phyloP scores from a whole-genome alignment of 306 rosid genomes.

The Trichosanthes cucumerina region DNA sequence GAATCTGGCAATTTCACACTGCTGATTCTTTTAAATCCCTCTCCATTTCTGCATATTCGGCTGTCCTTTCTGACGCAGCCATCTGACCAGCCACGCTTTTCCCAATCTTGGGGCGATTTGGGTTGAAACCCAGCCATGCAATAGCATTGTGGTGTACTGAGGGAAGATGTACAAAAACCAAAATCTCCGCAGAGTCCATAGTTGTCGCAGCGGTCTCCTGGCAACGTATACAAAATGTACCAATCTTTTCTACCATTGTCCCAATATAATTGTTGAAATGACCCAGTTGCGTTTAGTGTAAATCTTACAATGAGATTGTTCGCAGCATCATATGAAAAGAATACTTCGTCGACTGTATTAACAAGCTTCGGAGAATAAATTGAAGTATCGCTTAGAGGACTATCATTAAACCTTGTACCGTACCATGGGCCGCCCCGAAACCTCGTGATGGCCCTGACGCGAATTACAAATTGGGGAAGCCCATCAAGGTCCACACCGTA shows the following conservation, averaged over 20 bases:
- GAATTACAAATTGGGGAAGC: slow-evolving; percentile 37
- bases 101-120: background rate
- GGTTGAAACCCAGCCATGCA: slow-evolving; percentile 13
- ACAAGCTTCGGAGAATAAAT: slow-evolving; percentile 28
- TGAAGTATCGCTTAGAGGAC: slow-evolving; percentile 16
- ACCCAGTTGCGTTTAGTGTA: slow-evolving; percentile 20
- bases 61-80: slow-evolving; percentile 1
- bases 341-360: slow-evolving; percentile 20
- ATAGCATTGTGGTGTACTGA: background rate
- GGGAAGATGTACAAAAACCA: slow-evolving; percentile 13
- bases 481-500: slow-evolving; percentile 28
- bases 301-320: slow-evolving; percentile 22
- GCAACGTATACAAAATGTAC: slow-evolving; percentile 18
- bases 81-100: background rate
- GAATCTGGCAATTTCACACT: background rate
- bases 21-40: background rate
- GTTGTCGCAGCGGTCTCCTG: slow-evolving; percentile 29
- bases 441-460: slow-evolving; percentile 12
- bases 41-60: slow-evolving; percentile 9
- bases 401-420: slow-evolving; percentile 27
- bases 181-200: slow-evolving; percentile 42
- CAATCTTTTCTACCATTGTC: slow-evolving; percentile 20
- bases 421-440: slow-evolving; percentile 49
- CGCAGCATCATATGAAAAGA: slow-evolving; percentile 26
- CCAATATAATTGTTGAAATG: slow-evolving; percentile 33